Conservation (phyloP, 768 basidiomycete genomes). For the Pleurotus giganteus region DNA sequence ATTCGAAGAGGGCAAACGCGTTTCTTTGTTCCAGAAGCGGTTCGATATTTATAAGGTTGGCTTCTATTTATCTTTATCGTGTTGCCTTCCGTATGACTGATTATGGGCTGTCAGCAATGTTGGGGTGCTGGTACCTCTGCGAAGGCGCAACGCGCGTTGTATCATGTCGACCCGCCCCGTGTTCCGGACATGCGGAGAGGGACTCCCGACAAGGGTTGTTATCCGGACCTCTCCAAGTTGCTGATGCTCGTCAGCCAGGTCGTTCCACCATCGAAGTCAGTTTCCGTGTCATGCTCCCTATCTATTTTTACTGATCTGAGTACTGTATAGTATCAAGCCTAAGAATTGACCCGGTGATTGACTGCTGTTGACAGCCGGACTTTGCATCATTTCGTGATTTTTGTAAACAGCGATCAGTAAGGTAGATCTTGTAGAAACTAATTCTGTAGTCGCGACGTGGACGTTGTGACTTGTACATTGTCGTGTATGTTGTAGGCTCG, state of each 20-base stretch:
- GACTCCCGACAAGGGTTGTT: neutral
- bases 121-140: constrained; percentile 6
- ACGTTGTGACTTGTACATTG: too few relatives aligned
- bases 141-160: neutral
- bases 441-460: too few relatives aligned
- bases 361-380: too few relatives aligned
- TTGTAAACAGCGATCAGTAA: too few relatives aligned
- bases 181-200: neutral
- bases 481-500: too few relatives aligned
- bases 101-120: neutral
- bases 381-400: too few relatives aligned
- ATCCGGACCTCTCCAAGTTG: neutral
- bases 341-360: neutral
- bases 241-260: constrained; percentile 4
- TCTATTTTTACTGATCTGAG: neutral
- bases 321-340: neutral
- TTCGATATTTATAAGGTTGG: constrained; percentile 38
- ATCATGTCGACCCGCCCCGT: neutral
- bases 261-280: neutral
- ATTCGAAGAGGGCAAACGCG: constrained; percentile 28
- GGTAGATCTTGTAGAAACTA: too few relatives aligned
- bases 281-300: neutral
- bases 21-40: constrained; percentile 33
- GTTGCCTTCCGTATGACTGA: neutral
- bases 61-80: neutral